Base-by-base conservation (phyloP, 2,329 filamentous ascomycete genomes). In the Colletotrichum tropicicola region DNA sequence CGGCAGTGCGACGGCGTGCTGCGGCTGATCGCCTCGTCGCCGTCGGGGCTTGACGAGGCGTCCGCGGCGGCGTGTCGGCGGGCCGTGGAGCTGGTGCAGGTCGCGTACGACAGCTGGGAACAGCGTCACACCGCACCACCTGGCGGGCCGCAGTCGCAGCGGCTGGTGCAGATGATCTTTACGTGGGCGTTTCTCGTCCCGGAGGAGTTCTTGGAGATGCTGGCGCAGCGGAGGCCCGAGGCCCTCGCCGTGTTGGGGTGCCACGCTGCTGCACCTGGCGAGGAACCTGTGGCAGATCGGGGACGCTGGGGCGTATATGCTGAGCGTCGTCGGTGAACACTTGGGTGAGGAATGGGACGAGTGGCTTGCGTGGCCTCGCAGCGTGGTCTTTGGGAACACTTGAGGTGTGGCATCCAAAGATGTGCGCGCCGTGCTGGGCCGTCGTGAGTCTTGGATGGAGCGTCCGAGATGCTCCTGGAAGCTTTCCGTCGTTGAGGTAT, bases 221-320 rank as follows among this genome's bases (percentile, higher is more conserved):
- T 75, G 35, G 55, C 37, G 19, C 55, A 57, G 30, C 66, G 66
- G 21, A 56, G 53, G 10, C 71, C 73, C 5, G 72, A 72, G 48
- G 73, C 70, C 6, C 27, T 75, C 8, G 68, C 71, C 1, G 47
- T 76, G 7, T 59, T 76, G 19, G 71, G 69, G 5, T 71, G 75
- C 61, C 74, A 75, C 43, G 67, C 70, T 76, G 21, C 67, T 76
- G 15, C 71, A 76, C 52, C 58, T 71, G 25, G 70, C 66, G 15
- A 60, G 66, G 32, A 32, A 64, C 13, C 23, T 74, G 43, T 77
- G 74, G 74, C 72, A 73, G 53, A 67, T 76, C n/a, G 67, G 69
- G 12, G 70, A 68, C 23, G 60, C 70, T 5, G 70, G 70, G 13
- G 48, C 35, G 41, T 56, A 66, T 5, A 21, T 48, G 30, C 21